Evolutionary conservation across 2,329 filamentous ascomycete genomes (phyloP).

Genomic region (Phaeoacremonium minimum): DNA sequence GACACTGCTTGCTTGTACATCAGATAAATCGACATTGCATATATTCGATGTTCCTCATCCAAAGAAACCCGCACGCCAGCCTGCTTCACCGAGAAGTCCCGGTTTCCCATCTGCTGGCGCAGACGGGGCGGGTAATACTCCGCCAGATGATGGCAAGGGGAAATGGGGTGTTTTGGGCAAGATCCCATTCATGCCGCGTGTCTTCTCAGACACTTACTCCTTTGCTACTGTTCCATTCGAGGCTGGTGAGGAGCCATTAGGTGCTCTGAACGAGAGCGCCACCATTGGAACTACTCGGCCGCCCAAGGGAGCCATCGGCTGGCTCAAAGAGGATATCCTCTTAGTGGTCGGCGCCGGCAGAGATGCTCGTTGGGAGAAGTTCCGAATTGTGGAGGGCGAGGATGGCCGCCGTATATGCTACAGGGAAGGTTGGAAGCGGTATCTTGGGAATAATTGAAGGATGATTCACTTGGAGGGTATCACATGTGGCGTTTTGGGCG

Average conservation of each 20-base stretch:
- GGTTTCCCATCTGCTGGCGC: conserved; percentile 5
- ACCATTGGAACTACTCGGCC: conserved; percentile 52
- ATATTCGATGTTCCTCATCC: conserved; percentile 78
- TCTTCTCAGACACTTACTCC: conserved; percentile 88
- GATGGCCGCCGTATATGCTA: conserved; percentile 64
- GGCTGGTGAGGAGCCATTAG: conserved; percentile 67
- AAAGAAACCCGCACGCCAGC: conserved; percentile 27
- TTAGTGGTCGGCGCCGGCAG: conserved; percentile 74
- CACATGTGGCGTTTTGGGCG: not conserved
- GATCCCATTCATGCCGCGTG: conserved; percentile 76
- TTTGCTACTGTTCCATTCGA: conserved; percentile 79
- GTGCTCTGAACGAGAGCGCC: conserved; percentile 36
- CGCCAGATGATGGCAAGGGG: conserved; percentile 50
- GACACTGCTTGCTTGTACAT: conserved; percentile 80
- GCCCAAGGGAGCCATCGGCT: conserved; percentile 80
- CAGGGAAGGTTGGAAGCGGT: conserved; percentile 79
- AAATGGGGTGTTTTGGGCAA: conserved; percentile 86
- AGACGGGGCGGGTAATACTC: not conserved
- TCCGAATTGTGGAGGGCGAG: conserved; percentile 63
- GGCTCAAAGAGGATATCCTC: conserved; percentile 70
- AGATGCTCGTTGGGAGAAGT: conserved; percentile 86
- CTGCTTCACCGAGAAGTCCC: not conserved
- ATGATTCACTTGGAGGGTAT: too few species aligned
- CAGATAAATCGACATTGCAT: conserved; percentile 93
- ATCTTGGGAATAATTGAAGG: conserved; percentile 25